Evolutionary conservation across 2,329 filamentous ascomycete species (phyloP).

Genomic region (Thelonectria discophora): DNA sequence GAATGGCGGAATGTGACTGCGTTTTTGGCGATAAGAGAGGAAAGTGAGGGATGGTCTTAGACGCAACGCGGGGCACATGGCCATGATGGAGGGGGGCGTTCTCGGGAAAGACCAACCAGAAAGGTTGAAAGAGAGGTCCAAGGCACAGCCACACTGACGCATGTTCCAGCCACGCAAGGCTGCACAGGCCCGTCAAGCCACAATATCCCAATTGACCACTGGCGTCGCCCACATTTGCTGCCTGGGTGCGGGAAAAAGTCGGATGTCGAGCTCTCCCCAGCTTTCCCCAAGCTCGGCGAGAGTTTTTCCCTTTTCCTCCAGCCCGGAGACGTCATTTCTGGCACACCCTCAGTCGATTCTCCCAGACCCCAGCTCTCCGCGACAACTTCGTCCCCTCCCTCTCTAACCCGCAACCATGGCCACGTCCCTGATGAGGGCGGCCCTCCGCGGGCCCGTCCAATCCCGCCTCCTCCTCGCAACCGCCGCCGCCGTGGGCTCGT

Average conservation of each 20-base stretch:
- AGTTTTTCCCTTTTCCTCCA: slow-evolving; percentile 35
- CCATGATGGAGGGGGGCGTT: slow-evolving; percentile 21
- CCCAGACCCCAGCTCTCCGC: slow-evolving; percentile 12
- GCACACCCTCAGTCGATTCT: slow-evolving; percentile 21
- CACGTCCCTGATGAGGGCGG: slow-evolving; percentile 44
- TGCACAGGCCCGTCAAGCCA: not conserved
- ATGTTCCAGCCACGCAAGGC: slow-evolving; percentile 12
- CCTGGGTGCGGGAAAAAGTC: slow-evolving; percentile 25
- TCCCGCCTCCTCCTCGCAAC: slow-evolving; percentile 36
- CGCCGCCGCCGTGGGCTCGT: slow-evolving; percentile 28
- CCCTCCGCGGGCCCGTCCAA: slow-evolving; percentile 38
- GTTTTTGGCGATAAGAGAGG: slow-evolving; percentile 7
- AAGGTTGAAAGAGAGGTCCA: not conserved
- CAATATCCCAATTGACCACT: slow-evolving; percentile 15
- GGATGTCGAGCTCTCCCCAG: slow-evolving; percentile 19
- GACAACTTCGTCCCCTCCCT: not conserved
- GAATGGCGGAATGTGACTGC: slow-evolving; percentile 6
- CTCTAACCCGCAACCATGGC: slow-evolving; percentile 38
- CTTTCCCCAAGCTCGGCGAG: slow-evolving; percentile 21
- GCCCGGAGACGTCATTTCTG: slow-evolving; percentile 39
- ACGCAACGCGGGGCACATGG: slow-evolving; percentile 41
- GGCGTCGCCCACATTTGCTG: slow-evolving; percentile 17
- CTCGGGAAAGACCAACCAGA: not conserved
- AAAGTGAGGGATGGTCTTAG: not conserved
- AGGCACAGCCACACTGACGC: slow-evolving; percentile 14